Base-by-base conservation (phyloP, 495 filamentous ascomycete genomes). In the Rhypophila decipiens region DNA sequence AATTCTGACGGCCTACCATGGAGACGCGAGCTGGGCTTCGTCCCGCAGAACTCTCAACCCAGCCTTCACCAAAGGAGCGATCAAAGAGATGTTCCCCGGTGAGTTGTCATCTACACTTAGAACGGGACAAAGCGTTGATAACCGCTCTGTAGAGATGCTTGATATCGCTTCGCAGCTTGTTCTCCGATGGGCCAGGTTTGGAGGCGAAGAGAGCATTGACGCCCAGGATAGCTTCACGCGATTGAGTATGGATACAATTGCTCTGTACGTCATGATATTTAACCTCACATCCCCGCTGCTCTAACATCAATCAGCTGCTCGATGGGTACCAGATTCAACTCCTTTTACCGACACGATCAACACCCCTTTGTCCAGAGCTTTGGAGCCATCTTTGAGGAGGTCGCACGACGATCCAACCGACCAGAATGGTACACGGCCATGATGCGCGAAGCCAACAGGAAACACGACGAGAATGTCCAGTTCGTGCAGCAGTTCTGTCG, bases 251-350 rank as follows among this genome's bases (percentile, higher is more conserved):
- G 83, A 88, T 49, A 80, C 80, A 0, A 78, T 88, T 41, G 77
- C 80, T 0, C 69, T 87, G 34, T 47, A 36, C 5, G 43, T 35
- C n/a, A n/a, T n/a, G n/a, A 20, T 19, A 17, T 20, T 46, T 31
- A 1, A 17, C 12, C 11, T 22, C n/a, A 21, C 37, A 7, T 7
- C 29, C 4, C 5, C 11, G 1, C 22, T 2, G 18, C 33, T 34
- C 11, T 36, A 44, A 35, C 20, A 20, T 20, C 17, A 5, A 36
- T 15, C n/a, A 46, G 42, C 17, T 86, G 80, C 46, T 64, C 83
- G 0, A 85, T 88, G 82, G 79, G 75, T 29, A 77, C 65, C 15
- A 74, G 83, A 11, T 87, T 87, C 69, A 87, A 87, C 51, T 78
- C 72, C 2, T 86, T 82, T 61, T 85, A 86, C 49, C 65, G 65